Conservation (phyloP, 257 asterid species). For the Nicotiana tabacum region DNA sequence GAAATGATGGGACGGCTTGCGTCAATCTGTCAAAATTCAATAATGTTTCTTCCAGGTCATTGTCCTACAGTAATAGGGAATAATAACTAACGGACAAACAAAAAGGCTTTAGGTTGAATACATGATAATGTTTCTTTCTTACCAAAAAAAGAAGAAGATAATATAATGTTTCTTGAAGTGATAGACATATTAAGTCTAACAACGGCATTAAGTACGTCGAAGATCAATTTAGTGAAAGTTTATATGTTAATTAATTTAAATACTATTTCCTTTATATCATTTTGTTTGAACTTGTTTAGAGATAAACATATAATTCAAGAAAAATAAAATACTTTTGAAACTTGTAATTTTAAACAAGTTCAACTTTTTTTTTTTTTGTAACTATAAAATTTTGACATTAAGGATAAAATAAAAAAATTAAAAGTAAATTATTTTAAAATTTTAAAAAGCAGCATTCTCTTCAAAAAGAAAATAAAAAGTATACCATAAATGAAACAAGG, state of each 20-base stretch:
- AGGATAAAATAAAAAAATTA: neutral
- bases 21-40: no score
- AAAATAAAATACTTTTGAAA: neutral
- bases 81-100: no score
- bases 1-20: no score
- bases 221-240: neutral
- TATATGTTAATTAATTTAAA: neutral
- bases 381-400: neutral
- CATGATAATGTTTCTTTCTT: neutral
- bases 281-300: neutral
- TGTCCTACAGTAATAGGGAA: no score
- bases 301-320: no score
- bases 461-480: no score
- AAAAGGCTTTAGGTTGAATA: neutral
- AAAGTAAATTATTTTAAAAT: neutral
- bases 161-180: neutral
- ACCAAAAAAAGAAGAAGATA: no score
- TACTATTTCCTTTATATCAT: no score
- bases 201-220: neutral
- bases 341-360: neutral
- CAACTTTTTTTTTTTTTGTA: no score
- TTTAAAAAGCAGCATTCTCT: no score
- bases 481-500: no score
- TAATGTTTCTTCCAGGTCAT: no score
- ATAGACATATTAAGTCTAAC: neutral